Base-by-base conservation (phyloP, 345 rosid genomes). In the Nephelium lappaceum region DNA sequence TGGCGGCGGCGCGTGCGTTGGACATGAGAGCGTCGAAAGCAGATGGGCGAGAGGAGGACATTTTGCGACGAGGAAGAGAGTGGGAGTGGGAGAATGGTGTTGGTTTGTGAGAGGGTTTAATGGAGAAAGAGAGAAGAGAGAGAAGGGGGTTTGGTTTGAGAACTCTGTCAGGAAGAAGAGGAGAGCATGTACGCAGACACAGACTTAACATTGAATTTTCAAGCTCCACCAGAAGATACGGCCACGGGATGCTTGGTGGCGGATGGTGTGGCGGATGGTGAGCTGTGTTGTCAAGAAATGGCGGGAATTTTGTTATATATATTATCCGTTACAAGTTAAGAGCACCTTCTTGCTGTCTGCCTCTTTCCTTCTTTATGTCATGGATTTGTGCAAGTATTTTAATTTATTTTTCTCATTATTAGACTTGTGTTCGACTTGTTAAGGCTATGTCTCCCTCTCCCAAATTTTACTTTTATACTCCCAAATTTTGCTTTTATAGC, bases 1-100 rank as follows among this genome's bases (percentile, higher is more conserved):
- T 90, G 21, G 89, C 92, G 63, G 90, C 88, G 61, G 95, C 88
- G 15, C 97, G 97, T 18, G 97, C 95, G 9, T 68, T 79, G 73
- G 99, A 87, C 98, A 94, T 96, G 72, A 96, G 94, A 61, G 89
- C 86, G 66, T 93, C 98, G 84, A 96, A 94, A 63, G 94, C 98
- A 9, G 93, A 90, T 43, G 91, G 98, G 25, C 88, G 91, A 25
- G 90, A 81, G 25, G 89, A 84, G 15, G 91, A 82, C 91, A 88
- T 87, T 16, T 58, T 75, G 68, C 42, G 65, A 11, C 18, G 19
- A 61, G 84, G 79, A 62, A 63, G 75, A n/a, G 75, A 65, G 77
- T 45, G 49, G 41, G 73, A 62, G 43, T 51, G 69, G 57, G 21
- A 57, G 6, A 8, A 72, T 19, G 55, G 47, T 68, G 62, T 69